phyloP scores from a whole-genome alignment of 148 eudicot genomes.

The Dianthus caryophyllus region DNA sequence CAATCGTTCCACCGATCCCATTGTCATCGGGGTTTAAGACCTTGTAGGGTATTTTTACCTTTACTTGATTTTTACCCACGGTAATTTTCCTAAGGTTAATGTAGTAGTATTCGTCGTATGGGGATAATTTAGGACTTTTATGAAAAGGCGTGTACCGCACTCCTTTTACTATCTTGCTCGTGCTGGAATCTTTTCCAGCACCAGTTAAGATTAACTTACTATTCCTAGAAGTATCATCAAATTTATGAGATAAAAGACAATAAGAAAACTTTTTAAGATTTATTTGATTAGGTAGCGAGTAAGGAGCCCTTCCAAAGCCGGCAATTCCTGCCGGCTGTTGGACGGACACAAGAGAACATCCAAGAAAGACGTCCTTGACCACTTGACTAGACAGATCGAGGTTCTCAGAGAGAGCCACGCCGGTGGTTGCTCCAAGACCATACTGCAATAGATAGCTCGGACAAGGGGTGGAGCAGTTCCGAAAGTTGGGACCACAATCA shows the following conservation, averaged over 20 bases:
- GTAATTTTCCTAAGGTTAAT: constrained; percentile 45
- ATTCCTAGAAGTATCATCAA: constrained; percentile 42
- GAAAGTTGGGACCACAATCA: constrained; percentile 19
- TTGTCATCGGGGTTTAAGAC: constrained; percentile 30
- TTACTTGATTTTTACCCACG: constrained; percentile 51
- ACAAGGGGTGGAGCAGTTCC: constrained; percentile 36
- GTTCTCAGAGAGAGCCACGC: constrained; percentile 48
- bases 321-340: constrained; percentile 61
- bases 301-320: constrained; percentile 69
- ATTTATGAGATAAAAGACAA: constrained; percentile 59
- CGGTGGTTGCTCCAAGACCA: constrained; percentile 57
- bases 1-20: constrained; percentile 63
- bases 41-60: constrained; percentile 43
- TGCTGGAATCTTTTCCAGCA: neutral
- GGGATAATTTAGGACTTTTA: constrained; percentile 30
- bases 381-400: constrained; percentile 27
- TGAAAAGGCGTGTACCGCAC: constrained; percentile 48
- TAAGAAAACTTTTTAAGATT: constrained; percentile 56
- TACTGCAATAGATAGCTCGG: constrained; percentile 49
- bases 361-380: constrained; percentile 38
- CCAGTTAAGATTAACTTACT: constrained; percentile 43
- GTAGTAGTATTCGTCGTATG: constrained; percentile 56
- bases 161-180: neutral
- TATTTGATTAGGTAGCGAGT: constrained; percentile 64
- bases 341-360: constrained; percentile 55